Conservation (phyloP, 805 yeast genomes). For the Pichia eremophila region DNA sequence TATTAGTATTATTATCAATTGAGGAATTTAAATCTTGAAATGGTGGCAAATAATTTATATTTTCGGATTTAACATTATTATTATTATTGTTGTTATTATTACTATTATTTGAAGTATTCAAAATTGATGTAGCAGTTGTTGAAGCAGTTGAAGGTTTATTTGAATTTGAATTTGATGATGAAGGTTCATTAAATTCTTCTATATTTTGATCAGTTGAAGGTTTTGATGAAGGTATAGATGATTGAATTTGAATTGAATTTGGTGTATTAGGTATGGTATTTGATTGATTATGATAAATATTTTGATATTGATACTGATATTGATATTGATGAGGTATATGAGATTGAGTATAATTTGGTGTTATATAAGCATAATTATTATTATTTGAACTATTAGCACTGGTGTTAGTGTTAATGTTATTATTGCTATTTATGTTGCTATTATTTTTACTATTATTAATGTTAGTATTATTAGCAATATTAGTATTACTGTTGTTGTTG, state of each 20-base stretch:
- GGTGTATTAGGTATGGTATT: background rate
- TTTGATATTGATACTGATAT: background rate
- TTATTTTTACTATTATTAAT: too few relatives aligned
- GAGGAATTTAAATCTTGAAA: background rate
- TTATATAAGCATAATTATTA: background rate
- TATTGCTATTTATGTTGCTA: too few relatives aligned
- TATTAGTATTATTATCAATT: background rate
- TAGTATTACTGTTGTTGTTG: too few relatives aligned
- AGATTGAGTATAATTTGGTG: background rate
- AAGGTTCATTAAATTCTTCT: too few relatives aligned
- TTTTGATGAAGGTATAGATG: background rate
- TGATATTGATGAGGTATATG: background rate
- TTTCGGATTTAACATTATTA: background rate
- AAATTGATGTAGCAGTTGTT: background rate
- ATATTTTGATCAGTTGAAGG: too few relatives aligned
- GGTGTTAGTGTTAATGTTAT: too few relatives aligned
- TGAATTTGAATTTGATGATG: background rate
- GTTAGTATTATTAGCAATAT: too few relatives aligned
- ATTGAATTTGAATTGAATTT: background rate
- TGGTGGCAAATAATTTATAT: background rate
- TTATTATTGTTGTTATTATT: background rate
- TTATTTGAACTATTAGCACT: background rate
- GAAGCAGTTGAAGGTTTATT: background rate
- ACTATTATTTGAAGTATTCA: background rate
- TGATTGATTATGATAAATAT: background rate